Conservation (phyloP, 2,329 filamentous ascomycete genomes). For the Fusarium irregulare region DNA sequence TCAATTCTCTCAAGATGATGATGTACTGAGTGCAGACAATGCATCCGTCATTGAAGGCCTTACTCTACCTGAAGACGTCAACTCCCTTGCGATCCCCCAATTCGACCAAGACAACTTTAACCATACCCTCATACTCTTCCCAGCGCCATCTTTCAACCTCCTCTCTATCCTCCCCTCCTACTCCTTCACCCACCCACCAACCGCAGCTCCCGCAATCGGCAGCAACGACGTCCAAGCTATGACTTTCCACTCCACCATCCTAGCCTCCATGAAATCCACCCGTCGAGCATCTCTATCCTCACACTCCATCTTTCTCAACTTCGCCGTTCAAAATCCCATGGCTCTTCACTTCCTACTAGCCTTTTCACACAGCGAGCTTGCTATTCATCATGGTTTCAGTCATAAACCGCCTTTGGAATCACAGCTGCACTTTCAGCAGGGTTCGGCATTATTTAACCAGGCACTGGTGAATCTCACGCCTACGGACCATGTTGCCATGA, state of each 20-base stretch:
- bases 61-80: background rate
- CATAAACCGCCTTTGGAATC: slow-evolving; percentile 10
- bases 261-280: slow-evolving; percentile 19
- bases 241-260: slow-evolving; percentile 16
- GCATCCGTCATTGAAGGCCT: background rate
- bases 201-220: slow-evolving; percentile 6
- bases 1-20: background rate
- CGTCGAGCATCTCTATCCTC: slow-evolving; percentile 9
- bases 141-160: slow-evolving; percentile 5
- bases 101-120: background rate
- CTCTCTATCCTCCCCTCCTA: slow-evolving; percentile 8
- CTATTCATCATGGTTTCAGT: slow-evolving; percentile 3
- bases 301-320: slow-evolving; percentile 21
- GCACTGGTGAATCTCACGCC: slow-evolving; percentile 1
- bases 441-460: slow-evolving; percentile 3
- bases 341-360: slow-evolving; percentile 6
- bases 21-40: too few relatives aligned
- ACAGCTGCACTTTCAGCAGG: slow-evolving; percentile 6
- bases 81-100: background rate
- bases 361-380: slow-evolving; percentile 9
- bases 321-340: slow-evolving; percentile 14
- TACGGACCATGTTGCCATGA: background rate
- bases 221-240: slow-evolving; percentile 20
- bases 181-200: slow-evolving; percentile 9
- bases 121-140: background rate